Base-by-base conservation (phyloP, 305 asterid species). In the Solanum hybrid region DNA sequence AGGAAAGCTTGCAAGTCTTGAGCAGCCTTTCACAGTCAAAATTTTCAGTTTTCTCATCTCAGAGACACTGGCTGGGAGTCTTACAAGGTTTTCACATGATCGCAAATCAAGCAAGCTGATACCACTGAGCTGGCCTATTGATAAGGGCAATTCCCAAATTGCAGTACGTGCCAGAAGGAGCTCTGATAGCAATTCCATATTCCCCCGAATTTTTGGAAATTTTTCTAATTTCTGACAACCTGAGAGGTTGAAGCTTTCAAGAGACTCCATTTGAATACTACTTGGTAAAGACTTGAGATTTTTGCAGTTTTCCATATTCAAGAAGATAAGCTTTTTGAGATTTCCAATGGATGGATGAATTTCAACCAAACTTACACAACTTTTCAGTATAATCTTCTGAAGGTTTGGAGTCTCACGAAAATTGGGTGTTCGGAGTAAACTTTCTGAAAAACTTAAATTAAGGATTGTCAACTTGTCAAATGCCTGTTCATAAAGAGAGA, bases 381-480 rank as follows among this genome's bases (percentile, higher is more conserved):
- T 3, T 80, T 26, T n/a, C 20, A 80, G 64, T 56, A 34, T 14
- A 10, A 80, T 7, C 6, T 5, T 80, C 86, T 10, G 64, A 2
- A 80, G 36, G 42, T 80, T 26, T 80, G 66, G 66, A 17, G 20
- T 37, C 4, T 42, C 64, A 14, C 10, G 6, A 38, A 80, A 80
- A 42, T 80, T 80, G 12, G 34, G 86, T 5, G 66, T 87, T 26
- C 76, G 87, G 75, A 36, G 34, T 8, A 87, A 90, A 40, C 73
- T 46, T 64, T 16, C 42, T 6, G 89, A 85, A 88, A 88, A 86
- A 79, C 90, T 90, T 80, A 88, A 79, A 42, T 90, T 82, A 5
- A 90, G 90, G 35, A 88, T 79, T 79, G 79, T 85, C 87, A 90
- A 78, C 10, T 73, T 29, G 37, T 75, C 79, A 75, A 29, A 75